Evolutionary conservation across 352 stramenopile genomes (phyloP).

Genomic region (Pythium rhizo-oryzae): DNA sequence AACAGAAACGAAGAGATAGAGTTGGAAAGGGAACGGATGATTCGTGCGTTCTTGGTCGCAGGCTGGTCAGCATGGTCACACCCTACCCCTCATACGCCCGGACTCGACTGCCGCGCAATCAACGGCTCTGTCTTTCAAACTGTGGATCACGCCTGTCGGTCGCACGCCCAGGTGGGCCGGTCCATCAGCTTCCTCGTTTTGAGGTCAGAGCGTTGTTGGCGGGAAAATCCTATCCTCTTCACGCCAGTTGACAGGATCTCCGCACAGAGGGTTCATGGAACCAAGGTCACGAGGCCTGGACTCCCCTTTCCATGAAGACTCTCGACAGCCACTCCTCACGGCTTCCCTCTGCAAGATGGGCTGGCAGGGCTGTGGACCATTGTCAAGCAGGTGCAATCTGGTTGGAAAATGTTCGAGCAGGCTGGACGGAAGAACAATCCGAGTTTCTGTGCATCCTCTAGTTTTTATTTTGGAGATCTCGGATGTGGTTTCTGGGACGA

Average conservation of each 20-base stretch:
- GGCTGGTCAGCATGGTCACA: background rate
- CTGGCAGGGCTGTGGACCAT: no score
- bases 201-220: slow-evolving; percentile 17
- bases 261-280: background rate
- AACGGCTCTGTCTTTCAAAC: background rate
- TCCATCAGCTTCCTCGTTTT: background rate
- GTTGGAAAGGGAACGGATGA: background rate
- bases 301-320: slow-evolving; percentile 1
- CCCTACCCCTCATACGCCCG: background rate
- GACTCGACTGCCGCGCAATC: background rate
- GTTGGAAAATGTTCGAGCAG: background rate
- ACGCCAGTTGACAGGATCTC: slow-evolving; percentile 16
- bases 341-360: no score
- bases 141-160: slow-evolving; percentile 1
- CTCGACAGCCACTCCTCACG: background rate
- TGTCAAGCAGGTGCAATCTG: no score
- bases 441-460: background rate
- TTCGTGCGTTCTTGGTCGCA: background rate
- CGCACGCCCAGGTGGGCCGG: background rate
- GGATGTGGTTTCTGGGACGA: no score
- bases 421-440: background rate
- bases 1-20: slow-evolving; percentile 10
- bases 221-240: slow-evolving; percentile 5
- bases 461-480: no score
- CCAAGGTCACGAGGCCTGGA: background rate